Base-by-base conservation (phyloP, 2,329 filamentous ascomycete genomes). In the Chalaropsis thielavioides region DNA sequence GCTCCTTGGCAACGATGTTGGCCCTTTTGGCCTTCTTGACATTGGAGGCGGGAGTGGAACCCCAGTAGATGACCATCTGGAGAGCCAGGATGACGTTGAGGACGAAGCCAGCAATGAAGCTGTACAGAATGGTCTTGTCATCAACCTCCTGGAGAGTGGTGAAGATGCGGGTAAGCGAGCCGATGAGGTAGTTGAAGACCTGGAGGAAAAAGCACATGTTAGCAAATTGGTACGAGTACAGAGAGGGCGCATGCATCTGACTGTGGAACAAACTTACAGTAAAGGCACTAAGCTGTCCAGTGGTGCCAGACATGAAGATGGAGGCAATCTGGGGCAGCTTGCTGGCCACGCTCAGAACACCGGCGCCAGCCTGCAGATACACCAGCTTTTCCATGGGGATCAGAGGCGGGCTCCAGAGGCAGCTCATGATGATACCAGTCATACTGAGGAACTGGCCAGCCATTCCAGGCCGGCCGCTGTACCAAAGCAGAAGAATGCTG, bases 21-120 rank as follows among this genome's bases (percentile, higher is more conserved):
- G 69, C 65, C 31, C 67, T 73, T 71, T 58, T 7, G 10, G 69
- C 65, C 31, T 68, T 73, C 71, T 75, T 76, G 65, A 72, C 73
- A 73, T 80, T 80, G 65, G 73, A 74, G 70, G 76, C 75, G 22
- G 54, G 27, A 24, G 77, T 74, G 7, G 80, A 77, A 72, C 96
- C 96, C 94, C 94, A 99, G 80, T 97, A 97, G 77, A 92, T 95
- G 35, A 95, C 73, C 88, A 99, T 94, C 79, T 99, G 94, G 46
- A 81, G 76, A 15, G 92, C 92, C 66, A 99, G 80, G 65, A 99
- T 82, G 66, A 86, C 80, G 76, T 99, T 99, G 70, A 99, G 83
- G n/a, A 80, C 77, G 74, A 96, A 96, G 35, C 91, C 94, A 7
- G 91, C 90, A 64, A 97, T 78, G 80, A 95, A 97, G 62, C 92